Percentiles rank a stretch among this genome's conserved stretches.
Conservation (phyloP, 1,139 yeast genomes). For the Taphrina wiesneri region DNA sequence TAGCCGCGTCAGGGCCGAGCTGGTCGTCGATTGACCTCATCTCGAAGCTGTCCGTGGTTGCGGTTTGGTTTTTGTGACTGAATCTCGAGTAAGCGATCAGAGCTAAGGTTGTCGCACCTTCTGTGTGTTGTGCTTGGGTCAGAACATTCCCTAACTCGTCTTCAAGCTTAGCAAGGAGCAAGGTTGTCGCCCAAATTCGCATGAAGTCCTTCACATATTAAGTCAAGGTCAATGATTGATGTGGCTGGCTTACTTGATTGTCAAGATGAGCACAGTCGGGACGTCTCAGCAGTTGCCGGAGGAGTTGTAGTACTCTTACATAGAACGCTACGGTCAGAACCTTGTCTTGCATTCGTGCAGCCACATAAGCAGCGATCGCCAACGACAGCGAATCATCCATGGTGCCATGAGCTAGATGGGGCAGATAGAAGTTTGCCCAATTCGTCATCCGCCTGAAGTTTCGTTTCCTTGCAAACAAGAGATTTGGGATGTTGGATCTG, state of each 20-base stretch:
- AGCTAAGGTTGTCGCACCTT: constrained; percentile 20
- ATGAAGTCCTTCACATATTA: not conserved
- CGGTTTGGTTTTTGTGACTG: not conserved
- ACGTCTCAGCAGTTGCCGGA: constrained; percentile 1
- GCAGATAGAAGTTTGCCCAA: constrained; percentile 28
- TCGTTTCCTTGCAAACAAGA: not conserved
- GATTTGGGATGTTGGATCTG: constrained; percentile 11
- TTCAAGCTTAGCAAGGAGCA: constrained; percentile 15
- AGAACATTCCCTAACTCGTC: constrained; percentile 4
- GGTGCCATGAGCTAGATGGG: constrained; percentile 14
- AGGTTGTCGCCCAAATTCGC: constrained; percentile 24
- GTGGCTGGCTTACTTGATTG: not conserved
- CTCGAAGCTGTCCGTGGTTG: too few species aligned
- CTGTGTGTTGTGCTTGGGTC: constrained; percentile 12
- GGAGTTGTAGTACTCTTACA: not conserved
- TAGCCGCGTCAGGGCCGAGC: too few species aligned
- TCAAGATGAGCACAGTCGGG: not conserved
- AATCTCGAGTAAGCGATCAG: not conserved
- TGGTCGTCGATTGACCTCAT: too few species aligned
- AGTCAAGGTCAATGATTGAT: not conserved
- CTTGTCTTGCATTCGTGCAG: constrained; percentile 1
- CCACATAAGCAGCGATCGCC: constrained; percentile 23
- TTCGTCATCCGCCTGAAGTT: constrained; percentile 1
- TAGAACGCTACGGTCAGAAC: not conserved
- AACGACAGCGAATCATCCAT: constrained; percentile 13